Conservation (phyloP, 768 basidiomycete species). For the Kwoniella botswanensis region DNA sequence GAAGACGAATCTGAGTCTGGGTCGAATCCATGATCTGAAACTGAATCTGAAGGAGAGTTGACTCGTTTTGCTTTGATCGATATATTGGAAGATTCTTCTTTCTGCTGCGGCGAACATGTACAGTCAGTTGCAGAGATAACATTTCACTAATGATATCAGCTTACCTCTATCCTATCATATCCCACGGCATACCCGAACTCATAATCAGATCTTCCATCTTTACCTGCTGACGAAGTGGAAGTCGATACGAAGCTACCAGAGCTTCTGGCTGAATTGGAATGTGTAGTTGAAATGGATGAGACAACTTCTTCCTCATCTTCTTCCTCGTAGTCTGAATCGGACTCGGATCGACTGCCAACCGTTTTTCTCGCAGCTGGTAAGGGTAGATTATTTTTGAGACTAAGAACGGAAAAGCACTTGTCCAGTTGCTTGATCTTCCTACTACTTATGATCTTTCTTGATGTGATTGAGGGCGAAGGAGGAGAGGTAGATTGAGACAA, state of each 20-base stretch:
- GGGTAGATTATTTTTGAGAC: background rate
- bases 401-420: background rate
- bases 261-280: background rate
- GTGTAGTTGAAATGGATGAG: background rate
- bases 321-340: background rate
- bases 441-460: background rate
- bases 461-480: background rate
- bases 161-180: background rate
- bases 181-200: background rate
- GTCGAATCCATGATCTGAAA: background rate
- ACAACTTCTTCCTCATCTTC: background rate
- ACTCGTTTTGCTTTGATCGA: background rate
- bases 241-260: background rate
- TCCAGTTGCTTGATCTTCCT: conserved; percentile 14
- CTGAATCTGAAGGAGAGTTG: background rate
- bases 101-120: too few relatives aligned
- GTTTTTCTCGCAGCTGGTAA: background rate
- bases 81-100: too few relatives aligned
- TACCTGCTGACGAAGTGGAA: background rate
- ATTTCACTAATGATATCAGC: background rate
- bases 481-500: background rate
- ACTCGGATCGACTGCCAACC: too few relatives aligned
- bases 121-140: too few relatives aligned
- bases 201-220: background rate
- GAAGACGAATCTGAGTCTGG: too few relatives aligned